These are phyloP conservation scores for Calophaca sinica DNA, from an alignment of 306 rosid genomes.

Conservation along the genomic window DNA sequence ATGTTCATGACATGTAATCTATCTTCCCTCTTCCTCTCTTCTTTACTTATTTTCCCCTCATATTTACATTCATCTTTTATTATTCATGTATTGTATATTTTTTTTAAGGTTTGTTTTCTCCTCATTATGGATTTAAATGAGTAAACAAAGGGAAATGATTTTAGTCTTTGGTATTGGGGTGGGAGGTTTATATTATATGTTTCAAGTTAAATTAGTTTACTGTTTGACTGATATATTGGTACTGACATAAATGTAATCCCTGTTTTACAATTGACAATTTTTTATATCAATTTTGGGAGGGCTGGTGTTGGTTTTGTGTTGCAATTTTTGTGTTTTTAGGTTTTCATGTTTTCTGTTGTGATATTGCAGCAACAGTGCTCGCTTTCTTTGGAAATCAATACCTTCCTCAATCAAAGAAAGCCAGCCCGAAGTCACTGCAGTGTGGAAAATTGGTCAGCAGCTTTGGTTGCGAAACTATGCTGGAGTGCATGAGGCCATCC, in stretches of 20 bases:
- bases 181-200: background rate
- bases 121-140: background rate
- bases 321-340: background rate
- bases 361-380: slow-evolving; percentile 83
- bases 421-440: slow-evolving; percentile 75
- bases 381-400: slow-evolving; percentile 90
- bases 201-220: background rate
- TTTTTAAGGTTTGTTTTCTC: background rate
- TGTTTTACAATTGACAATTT: background rate
- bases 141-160: background rate
- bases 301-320: background rate
- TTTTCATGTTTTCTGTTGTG: slow-evolving; percentile 44
- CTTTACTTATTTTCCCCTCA: background rate
- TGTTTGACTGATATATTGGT: background rate
- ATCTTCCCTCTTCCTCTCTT: background rate
- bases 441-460: slow-evolving; percentile 83
- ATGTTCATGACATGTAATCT: slow-evolving; percentile 73
- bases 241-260: background rate
- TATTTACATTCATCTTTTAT: background rate
- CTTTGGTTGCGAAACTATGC: slow-evolving; percentile 76
- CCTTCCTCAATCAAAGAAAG: slow-evolving; percentile 71
- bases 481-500: slow-evolving; percentile 78
- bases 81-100: too few relatives aligned
- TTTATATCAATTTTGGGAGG: slow-evolving; percentile 5
- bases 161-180: too few relatives aligned